Conservation (phyloP, 371 early-diverging fungal genomes). For the Vairimorpha necatrix region DNA sequence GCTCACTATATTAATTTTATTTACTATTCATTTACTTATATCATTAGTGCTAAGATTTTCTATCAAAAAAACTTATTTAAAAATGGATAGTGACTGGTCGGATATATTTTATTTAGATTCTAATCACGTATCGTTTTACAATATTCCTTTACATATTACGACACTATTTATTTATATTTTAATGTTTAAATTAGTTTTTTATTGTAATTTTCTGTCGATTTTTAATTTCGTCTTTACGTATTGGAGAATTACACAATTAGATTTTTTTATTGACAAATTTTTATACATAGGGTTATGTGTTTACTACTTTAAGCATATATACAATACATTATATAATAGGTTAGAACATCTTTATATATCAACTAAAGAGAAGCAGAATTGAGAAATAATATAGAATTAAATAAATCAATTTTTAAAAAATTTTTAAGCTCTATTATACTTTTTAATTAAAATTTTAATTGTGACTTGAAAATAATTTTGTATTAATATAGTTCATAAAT, state of each 20-base stretch:
- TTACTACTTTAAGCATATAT: constrained; percentile 42
- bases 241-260: constrained; percentile 63
- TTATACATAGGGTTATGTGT: constrained; percentile 31
- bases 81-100: constrained; percentile 15
- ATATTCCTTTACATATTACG: neutral
- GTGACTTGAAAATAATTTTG: no score
- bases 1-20: constrained; percentile 42
- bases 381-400: no score
- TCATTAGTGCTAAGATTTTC: constrained; percentile 36
- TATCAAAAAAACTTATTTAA: constrained; percentile 37
- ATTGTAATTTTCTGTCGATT: constrained; percentile 24
- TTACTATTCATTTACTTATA: constrained; percentile 32
- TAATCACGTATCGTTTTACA: neutral
- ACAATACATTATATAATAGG: constrained; percentile 30
- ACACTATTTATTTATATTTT: constrained; percentile 21
- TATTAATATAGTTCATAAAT: no score
- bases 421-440: no score
- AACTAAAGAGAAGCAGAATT: constrained; percentile 25
- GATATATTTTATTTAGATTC: constrained; percentile 4
- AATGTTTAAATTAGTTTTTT: constrained; percentile 40
- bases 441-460: no score
- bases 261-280: constrained; percentile 54
- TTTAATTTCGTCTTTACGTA: constrained; percentile 63
- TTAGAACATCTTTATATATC: constrained; percentile 38
- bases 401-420: no score